Evolutionary conservation across 371 early-diverging fungal genomes (phyloP).

Genomic region (Rhizopus sp.): DNA sequence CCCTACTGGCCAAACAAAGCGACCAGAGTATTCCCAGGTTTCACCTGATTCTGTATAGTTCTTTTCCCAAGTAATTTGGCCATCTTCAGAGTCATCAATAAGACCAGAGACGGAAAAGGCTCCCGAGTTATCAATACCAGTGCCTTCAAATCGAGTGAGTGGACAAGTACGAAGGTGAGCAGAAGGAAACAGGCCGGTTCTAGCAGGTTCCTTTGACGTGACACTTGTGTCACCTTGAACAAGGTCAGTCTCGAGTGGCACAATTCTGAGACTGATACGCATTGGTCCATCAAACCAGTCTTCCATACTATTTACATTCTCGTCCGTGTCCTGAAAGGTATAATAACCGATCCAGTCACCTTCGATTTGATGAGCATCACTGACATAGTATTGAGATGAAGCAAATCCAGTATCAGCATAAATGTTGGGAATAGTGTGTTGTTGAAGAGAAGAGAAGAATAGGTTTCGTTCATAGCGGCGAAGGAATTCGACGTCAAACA

Average conservation of each 20-base stretch:
- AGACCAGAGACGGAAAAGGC: slow-evolving; percentile 42
- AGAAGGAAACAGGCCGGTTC: slow-evolving; percentile 26
- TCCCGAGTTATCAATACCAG: slow-evolving; percentile 45
- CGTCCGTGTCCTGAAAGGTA: slow-evolving; percentile 43
- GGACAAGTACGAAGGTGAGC: slow-evolving; percentile 38
- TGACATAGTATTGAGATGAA: slow-evolving; percentile 34
- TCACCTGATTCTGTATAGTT: slow-evolving; percentile 46
- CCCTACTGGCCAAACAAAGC: slow-evolving; percentile 47
- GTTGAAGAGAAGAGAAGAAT: slow-evolving; percentile 27
- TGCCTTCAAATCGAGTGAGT: slow-evolving; percentile 48
- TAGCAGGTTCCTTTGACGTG: slow-evolving; percentile 4
- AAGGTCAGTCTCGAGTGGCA: slow-evolving; percentile 37
- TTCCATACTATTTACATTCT: slow-evolving; percentile 19
- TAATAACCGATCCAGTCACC: slow-evolving; percentile 57
- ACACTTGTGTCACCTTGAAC: slow-evolving; percentile 9
- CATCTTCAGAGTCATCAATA: slow-evolving; percentile 51
- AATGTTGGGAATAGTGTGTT: slow-evolving; percentile 20
- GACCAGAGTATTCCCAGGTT: slow-evolving; percentile 51
- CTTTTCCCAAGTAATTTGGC: slow-evolving; percentile 51
- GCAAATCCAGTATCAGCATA: slow-evolving; percentile 41
- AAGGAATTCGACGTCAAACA: slow-evolving; percentile 48
- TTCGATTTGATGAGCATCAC: slow-evolving; percentile 45
- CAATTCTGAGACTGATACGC: slow-evolving; percentile 41
- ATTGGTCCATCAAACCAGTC: slow-evolving; percentile 53
- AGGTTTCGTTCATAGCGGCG: slow-evolving; percentile 44